A percentile compares a stretch with the other conserved stretches of the same genome.
Conservation (phyloP, 768 basidiomycete species). For the Mycena leptocephala region DNA sequence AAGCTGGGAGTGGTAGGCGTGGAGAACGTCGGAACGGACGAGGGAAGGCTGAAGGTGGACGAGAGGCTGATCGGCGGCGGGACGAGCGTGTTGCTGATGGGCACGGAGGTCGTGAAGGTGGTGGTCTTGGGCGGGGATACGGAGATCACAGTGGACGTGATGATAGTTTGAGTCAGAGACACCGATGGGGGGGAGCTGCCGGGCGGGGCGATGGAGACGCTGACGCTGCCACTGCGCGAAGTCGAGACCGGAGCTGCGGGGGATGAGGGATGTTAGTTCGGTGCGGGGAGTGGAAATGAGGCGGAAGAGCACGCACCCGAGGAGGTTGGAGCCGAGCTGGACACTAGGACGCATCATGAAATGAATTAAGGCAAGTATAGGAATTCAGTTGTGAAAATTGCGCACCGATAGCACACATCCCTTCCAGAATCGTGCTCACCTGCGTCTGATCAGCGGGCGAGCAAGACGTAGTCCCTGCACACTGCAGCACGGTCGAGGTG, state of each 20-base stretch:
- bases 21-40: background rate
- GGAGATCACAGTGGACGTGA: constrained; percentile 18
- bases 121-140: constrained; percentile 24
- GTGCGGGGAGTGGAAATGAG: background rate
- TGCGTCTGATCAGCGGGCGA: background rate
- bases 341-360: background rate
- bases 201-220: background rate
- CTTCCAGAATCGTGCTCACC: constrained; percentile 18
- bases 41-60: background rate
- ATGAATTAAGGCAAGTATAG: background rate
- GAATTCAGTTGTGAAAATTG: background rate
- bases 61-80: background rate
- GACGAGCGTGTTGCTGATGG: background rate
- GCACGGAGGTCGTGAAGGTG: constrained; percentile 13
- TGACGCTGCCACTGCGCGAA: background rate
- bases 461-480: constrained; percentile 24
- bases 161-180: too few relatives aligned
- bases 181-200: background rate
- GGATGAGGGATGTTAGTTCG: too few relatives aligned
- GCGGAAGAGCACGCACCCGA: background rate
- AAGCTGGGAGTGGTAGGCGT: background rate
- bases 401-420: constrained; percentile 11
- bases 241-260: background rate
- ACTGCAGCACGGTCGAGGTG: constrained; percentile 24
- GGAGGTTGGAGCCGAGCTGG: background rate